Percentiles rank a stretch among this genome's conserved stretches.
Conservation (phyloP, 129 eudicot species). For the Artemisia argyi region DNA sequence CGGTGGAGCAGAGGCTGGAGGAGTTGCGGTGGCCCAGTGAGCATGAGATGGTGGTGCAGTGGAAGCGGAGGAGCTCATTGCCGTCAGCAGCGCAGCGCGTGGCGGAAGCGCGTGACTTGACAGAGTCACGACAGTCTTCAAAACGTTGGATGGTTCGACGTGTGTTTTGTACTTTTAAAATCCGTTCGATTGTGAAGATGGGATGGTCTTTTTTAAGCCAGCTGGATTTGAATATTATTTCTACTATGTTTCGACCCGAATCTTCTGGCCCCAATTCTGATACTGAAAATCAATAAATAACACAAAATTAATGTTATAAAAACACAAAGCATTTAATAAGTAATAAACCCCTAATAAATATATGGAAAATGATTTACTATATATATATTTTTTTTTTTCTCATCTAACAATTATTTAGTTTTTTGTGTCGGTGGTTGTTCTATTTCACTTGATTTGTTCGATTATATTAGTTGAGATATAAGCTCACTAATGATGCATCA, state of each 20-base stretch:
- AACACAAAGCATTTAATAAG: constrained; percentile 4
- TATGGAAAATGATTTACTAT: background rate
- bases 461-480: too few relatives aligned
- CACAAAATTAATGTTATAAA: constrained; percentile 9
- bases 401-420: background rate
- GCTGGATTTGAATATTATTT: constrained; percentile 94
- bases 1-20: constrained; percentile 63
- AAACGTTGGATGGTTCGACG: constrained; percentile 68
- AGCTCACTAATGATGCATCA: background rate
- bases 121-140: constrained; percentile 82
- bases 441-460: too few relatives aligned
- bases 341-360: background rate
- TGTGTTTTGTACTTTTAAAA: constrained; percentile 78
- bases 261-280: constrained; percentile 86
- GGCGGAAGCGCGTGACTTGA: constrained; percentile 65
- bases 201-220: constrained; percentile 73
- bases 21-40: constrained; percentile 72
- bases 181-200: constrained; percentile 83
- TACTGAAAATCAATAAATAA: constrained; percentile 36
- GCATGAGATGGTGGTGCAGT: constrained; percentile 75
- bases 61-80: constrained; percentile 94
- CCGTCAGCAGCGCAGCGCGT: constrained; percentile 92
- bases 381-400: too few relatives aligned
- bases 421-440: constrained; percentile 32
- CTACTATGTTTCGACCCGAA: constrained; percentile 91